Conservation (phyloP, 495 filamentous ascomycete species). For the Venustampulla echinocandica region DNA sequence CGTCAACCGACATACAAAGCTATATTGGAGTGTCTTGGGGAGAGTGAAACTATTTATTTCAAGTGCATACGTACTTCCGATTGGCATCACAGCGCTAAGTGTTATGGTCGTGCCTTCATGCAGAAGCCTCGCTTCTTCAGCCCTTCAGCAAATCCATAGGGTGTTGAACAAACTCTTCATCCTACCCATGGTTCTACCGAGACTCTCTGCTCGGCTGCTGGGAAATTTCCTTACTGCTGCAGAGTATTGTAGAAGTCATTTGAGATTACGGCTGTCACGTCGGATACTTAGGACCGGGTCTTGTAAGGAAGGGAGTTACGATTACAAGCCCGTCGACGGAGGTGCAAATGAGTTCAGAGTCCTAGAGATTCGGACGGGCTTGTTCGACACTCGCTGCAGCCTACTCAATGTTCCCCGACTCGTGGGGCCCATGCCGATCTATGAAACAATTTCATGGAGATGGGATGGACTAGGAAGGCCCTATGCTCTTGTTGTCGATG, state of each 20-base stretch:
- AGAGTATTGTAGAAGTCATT: conserved; percentile 5
- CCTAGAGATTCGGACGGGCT: conserved; percentile 3
- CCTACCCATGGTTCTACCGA: conserved; percentile 2
- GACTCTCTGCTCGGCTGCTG: conserved; percentile 5
- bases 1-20: conserved; percentile 5
- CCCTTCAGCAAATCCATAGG: conserved; percentile 4
- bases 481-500: conserved; percentile 4
- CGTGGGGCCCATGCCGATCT: neutral
- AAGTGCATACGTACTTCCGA: conserved; percentile 4
- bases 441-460: conserved; percentile 6
- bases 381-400: conserved; percentile 5
- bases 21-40: conserved; percentile 7
- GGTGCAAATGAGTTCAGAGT: conserved; percentile 4
- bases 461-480: conserved; percentile 7
- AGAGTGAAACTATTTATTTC: conserved; percentile 1
- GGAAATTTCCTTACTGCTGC: conserved; percentile 7
- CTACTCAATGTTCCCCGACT: conserved; percentile 2
- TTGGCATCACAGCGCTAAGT: conserved; percentile 6
- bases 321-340: conserved; percentile 5
- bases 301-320: conserved; percentile 5
- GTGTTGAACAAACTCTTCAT: conserved; percentile 2
- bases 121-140: conserved; percentile 3
- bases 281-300: conserved; percentile 5
- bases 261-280: conserved; percentile 5
- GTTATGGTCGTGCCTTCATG: conserved; percentile 4